Conservation (phyloP, 139 green algal genomes). For the Volvox africanus region DNA sequence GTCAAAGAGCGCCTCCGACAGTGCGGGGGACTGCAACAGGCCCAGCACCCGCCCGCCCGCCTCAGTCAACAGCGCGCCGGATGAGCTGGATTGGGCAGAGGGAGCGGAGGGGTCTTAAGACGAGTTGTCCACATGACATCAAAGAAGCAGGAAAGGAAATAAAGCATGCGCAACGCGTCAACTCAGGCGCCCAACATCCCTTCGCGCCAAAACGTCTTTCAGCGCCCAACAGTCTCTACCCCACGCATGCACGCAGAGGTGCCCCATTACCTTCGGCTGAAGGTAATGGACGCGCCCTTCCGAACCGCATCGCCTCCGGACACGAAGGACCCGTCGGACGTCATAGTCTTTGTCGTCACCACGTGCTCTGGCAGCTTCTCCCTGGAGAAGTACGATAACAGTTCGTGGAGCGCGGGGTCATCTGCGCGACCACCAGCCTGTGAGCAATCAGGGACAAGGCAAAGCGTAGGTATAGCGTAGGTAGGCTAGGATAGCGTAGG, state of each 20-base stretch:
- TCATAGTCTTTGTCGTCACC: background rate
- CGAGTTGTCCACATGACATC: background rate
- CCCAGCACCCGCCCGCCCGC: slow-evolving; percentile 9
- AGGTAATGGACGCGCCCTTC: slow-evolving; percentile 70
- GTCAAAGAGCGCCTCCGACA: slow-evolving; percentile 77
- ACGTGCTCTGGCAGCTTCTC: slow-evolving; percentile 45
- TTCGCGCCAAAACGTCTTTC: no score
- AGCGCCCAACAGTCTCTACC: background rate
- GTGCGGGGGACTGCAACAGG: slow-evolving; percentile 39
- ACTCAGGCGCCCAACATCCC: background rate
- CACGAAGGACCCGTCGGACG: background rate
- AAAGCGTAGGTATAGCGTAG: no score
- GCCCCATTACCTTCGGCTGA: slow-evolving; percentile 44
- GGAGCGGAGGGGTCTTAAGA: no score
- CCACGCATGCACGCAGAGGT: background rate
- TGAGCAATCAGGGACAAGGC: background rate
- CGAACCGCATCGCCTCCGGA: slow-evolving; percentile 52
- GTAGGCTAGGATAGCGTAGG: no score
- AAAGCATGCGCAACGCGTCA: no score
- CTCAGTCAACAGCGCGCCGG: slow-evolving; percentile 32
- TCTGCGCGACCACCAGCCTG: slow-evolving; percentile 51
- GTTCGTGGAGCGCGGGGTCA: slow-evolving; percentile 60
- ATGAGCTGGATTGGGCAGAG: background rate
- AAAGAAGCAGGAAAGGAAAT: no score
- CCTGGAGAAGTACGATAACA: slow-evolving; percentile 67